Evolutionary conservation across 441 rosid genomes (phyloP).

Genomic region (Jatropha podagrica): DNA sequence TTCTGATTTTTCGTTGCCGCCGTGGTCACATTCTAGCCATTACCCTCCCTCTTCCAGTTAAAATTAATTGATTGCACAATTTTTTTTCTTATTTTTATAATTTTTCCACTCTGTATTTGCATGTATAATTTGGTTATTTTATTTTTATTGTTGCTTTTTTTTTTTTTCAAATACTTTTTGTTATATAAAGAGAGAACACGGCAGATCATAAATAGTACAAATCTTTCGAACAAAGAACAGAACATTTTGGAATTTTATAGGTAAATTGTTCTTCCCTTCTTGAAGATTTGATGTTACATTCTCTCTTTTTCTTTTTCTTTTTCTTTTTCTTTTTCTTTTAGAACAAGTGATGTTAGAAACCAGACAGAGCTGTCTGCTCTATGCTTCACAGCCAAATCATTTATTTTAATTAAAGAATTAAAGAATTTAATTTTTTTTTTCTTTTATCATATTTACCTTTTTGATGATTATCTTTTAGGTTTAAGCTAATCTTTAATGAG

Average conservation of each 20-base stretch:
- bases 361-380: too few species aligned
- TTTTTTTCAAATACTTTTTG: not conserved
- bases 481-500: not conserved
- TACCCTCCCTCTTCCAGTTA: slow-evolving; percentile 42
- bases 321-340: not conserved
- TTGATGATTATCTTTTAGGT: not conserved
- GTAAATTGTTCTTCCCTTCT: not conserved
- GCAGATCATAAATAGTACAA: not conserved
- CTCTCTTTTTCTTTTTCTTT: not conserved
- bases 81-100: not conserved
- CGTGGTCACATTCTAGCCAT: slow-evolving; percentile 45
- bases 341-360: not conserved
- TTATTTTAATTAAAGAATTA: not conserved
- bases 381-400: not conserved
- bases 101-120: slow-evolving; percentile 12
- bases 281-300: not conserved
- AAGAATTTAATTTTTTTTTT: too few species aligned
- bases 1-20: slow-evolving; percentile 35
- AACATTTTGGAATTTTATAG: slow-evolving; percentile 12
- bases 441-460: too few species aligned
- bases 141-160: not conserved
- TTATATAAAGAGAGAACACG: slow-evolving; percentile 1
- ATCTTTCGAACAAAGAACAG: not conserved
- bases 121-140: not conserved
- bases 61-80: slow-evolving; percentile 4